Evolutionary conservation across 2,329 filamentous ascomycete genomes (phyloP), one percentile per base, ranked within the genome.

Genomic region (Penicillium brevicompactum): DNA sequence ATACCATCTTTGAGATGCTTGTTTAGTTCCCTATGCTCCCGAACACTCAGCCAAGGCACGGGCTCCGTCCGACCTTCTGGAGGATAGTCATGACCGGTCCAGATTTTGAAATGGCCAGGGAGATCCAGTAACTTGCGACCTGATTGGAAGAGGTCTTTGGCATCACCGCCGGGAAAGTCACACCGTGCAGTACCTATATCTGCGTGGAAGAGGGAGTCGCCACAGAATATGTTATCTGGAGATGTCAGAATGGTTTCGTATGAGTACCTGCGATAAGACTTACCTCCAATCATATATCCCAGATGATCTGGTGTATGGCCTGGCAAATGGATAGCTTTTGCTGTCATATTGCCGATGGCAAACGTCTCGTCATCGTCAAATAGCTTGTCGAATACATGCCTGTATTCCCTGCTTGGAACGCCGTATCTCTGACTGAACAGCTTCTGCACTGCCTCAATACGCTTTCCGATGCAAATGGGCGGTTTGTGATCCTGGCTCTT

Each of bases 271-370:
- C 16, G 2, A 18, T 5, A 6, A 32, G 18, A 16, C 59, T 49
- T 61, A 68, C 70, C 67, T 64, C 82, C 84, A 53, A 87, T 80
- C 37, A 72, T 72, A 59, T 88, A 88, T 0, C 85, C 85, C 9
- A 87, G 60, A 55, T 87, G 84, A 60, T 87, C 85, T 0, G 84
- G 84, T 0, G 84, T 87, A 60, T 87, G 84, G 0, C 85, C 85
- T 0, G 85, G 84, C 0, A 88, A 77, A 61, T 87, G 83, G 0
- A 87, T 68, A 1, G 79, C 84, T 5, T 67, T 73, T 2, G 72
- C 82, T 1, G 60, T 65, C 14, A 87, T 27, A 0, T 67, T 51
- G 0, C 85, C 85, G 46, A 88, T 75, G 0, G 59, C 30, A 55
- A 87, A 86, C 0, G 53, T 62, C 55, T 86, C 82, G 34, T 84